These are phyloP conservation scores for Taiwanofungus camphoratus DNA, from an alignment of 1,284 basidiomycete genomes.

Conservation along the genomic window DNA sequence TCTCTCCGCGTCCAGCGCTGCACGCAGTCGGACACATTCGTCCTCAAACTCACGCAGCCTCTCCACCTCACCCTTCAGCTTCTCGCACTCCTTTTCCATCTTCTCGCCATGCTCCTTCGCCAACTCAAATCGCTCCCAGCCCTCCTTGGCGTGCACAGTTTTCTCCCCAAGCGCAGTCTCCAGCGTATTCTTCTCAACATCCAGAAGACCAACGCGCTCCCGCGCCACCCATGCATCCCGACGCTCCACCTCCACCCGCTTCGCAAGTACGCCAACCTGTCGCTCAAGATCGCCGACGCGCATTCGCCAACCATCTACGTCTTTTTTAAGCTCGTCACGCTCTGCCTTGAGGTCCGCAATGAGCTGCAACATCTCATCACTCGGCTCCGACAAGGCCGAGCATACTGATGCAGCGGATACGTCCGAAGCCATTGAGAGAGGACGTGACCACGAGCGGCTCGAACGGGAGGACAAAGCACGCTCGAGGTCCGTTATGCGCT, in stretches of 20 bases:
- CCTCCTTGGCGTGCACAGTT: slow-evolving; percentile 28
- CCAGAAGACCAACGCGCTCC: slow-evolving; percentile 55
- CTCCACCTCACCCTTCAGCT: slow-evolving; percentile 28
- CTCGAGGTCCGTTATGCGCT: slow-evolving; percentile 75
- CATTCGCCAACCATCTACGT: slow-evolving; percentile 70
- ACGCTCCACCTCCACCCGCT: slow-evolving; percentile 63
- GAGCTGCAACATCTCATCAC: slow-evolving; percentile 68
- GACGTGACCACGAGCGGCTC: slow-evolving; percentile 44
- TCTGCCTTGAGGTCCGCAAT: slow-evolving; percentile 73
- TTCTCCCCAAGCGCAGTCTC: slow-evolving; percentile 42
- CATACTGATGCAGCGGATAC: slow-evolving; percentile 26
- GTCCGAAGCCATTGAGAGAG: slow-evolving; percentile 49
- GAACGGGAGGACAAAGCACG: slow-evolving; percentile 43
- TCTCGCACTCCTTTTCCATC: slow-evolving; percentile 24
- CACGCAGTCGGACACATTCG: slow-evolving; percentile 30
- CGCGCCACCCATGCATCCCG: slow-evolving; percentile 72
- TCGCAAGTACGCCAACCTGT: slow-evolving; percentile 49
- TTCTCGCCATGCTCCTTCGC: slow-evolving; percentile 29
- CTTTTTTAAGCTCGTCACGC: slow-evolving; percentile 71
- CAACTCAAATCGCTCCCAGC: slow-evolving; percentile 28
- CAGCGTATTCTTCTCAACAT: slow-evolving; percentile 55
- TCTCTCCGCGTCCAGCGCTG: slow-evolving; percentile 33
- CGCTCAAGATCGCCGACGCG: slow-evolving; percentile 65
- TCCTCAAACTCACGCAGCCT: slow-evolving; percentile 26
- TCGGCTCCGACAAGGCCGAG: slow-evolving; percentile 30